phyloP scores from a whole-genome alignment of 1,284 basidiomycete genomes.

The Tilletia indica region DNA sequence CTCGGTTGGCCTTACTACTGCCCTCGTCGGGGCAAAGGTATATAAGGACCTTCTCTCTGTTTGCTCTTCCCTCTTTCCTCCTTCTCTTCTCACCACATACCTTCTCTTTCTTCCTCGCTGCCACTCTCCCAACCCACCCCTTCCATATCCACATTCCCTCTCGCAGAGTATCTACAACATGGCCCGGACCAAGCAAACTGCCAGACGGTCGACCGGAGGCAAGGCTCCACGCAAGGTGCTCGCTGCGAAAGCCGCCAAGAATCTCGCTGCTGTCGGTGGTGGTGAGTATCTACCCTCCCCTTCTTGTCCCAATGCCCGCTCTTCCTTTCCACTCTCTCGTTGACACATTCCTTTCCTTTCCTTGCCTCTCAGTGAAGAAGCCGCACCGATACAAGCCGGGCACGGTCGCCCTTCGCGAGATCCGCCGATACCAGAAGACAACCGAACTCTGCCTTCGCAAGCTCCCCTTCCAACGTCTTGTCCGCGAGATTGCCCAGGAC shows the following conservation, averaged over 20 bases:
- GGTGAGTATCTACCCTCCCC: too few species aligned
- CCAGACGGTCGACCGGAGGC: conserved; percentile 59
- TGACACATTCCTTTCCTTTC: too few species aligned
- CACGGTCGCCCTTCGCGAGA: conserved; percentile 49
- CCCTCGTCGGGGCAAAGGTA: too few species aligned
- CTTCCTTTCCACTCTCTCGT: too few species aligned
- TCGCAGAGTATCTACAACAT: conserved; percentile 30
- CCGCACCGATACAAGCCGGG: conserved; percentile 45
- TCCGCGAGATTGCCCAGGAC: conserved; percentile 79
- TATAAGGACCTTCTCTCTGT: too few species aligned
- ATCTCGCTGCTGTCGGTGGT: conserved; percentile 63
- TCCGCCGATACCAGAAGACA: too few species aligned
- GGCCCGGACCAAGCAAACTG: conserved; percentile 57
- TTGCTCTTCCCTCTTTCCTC: too few species aligned
- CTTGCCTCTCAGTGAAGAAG: conserved; percentile 24
- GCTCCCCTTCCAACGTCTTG: too few species aligned
- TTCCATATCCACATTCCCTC: not conserved
- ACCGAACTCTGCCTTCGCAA: too few species aligned
- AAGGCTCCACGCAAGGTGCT: conserved; percentile 62
- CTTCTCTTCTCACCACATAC: too few species aligned
- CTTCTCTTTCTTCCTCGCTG: conserved; percentile 11
- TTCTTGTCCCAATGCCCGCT: too few species aligned
- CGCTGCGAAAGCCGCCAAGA: conserved; percentile 64
- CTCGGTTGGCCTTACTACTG: too few species aligned
- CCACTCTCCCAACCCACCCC: not conserved